Evolutionary conservation across 164 flowering plant genomes (phyloP).

Genomic region (Cinnamomum micranthum): DNA sequence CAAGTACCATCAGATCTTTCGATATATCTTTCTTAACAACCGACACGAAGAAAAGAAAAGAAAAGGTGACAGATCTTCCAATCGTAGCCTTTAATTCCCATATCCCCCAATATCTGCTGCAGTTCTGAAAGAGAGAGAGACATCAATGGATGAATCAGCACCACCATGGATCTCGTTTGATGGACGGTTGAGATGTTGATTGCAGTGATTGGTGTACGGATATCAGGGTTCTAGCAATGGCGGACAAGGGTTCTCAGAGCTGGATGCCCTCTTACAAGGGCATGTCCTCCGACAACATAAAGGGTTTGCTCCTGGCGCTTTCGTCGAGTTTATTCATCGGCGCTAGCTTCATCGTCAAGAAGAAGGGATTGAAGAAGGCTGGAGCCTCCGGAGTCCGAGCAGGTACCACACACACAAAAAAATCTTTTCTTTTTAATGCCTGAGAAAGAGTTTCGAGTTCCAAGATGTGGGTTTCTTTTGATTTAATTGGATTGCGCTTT

Average conservation of each 20-base stretch:
- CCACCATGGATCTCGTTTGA: background rate
- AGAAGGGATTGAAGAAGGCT: conserved; percentile 58
- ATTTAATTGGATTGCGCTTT: background rate
- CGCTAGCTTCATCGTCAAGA: conserved; percentile 62
- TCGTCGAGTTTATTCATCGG: conserved; percentile 71
- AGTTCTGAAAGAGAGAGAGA: background rate
- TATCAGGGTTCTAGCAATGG: background rate
- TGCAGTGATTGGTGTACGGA: background rate
- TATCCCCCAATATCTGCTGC: background rate
- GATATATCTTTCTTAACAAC: too few species aligned
- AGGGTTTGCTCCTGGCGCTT: conserved; percentile 58
- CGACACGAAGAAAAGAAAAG: too few species aligned
- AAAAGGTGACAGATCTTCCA: background rate
- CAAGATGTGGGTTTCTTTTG: background rate
- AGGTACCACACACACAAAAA: conserved; percentile 23
- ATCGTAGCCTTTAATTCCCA: background rate
- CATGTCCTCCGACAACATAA: conserved; percentile 68
- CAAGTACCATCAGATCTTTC: too few species aligned
- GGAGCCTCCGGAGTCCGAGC: conserved; percentile 54
- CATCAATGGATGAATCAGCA: background rate
- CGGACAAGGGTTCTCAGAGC: background rate
- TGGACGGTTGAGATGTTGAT: conserved; percentile 1
- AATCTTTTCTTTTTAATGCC: background rate
- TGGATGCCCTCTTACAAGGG: conserved; percentile 35
- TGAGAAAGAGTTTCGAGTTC: background rate